phyloP scores from a whole-genome alignment of 192 early-diverging fungal genomes.

The Powellomyces hirtus region DNA sequence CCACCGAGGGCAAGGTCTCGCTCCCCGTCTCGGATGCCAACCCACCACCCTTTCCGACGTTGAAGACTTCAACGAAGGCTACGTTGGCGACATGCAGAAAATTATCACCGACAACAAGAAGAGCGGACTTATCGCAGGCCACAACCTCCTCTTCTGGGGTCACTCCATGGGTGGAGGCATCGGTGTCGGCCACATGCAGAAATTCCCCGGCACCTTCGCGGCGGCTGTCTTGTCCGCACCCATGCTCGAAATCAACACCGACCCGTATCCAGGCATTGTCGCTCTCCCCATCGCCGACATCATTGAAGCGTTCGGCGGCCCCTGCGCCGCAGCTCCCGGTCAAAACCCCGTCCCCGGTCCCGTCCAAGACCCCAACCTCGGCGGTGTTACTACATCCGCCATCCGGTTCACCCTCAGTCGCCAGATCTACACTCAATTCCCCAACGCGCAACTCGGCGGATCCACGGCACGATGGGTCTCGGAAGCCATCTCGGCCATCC shows the following conservation, averaged over 20 bases:
- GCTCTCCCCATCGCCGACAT: slow-evolving; percentile 6
- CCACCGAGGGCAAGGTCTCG: slow-evolving; percentile 11
- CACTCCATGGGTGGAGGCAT: slow-evolving; percentile 7
- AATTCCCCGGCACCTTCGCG: background rate
- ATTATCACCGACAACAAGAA: background rate
- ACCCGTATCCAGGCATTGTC: background rate
- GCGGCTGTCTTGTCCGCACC: background rate
- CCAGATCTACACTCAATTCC: background rate
- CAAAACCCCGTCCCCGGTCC: background rate
- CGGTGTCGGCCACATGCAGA: background rate
- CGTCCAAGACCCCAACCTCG: background rate
- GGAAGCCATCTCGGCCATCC: background rate
- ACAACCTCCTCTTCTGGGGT: background rate
- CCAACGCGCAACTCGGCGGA: background rate
- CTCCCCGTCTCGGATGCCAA: background rate
- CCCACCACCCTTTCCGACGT: background rate
- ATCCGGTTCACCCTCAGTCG: background rate
- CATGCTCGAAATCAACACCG: slow-evolving; percentile 7
- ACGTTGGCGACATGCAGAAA: background rate
- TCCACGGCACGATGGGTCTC: slow-evolving; percentile 3
- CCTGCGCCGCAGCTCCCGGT: background rate
- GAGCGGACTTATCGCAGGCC: background rate
- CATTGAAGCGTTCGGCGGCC: background rate
- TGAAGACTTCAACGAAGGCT: background rate
- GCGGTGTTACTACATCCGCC: background rate